Conservation (phyloP, 1,284 basidiomycete species). For the Porogramme epimiltina region DNA sequence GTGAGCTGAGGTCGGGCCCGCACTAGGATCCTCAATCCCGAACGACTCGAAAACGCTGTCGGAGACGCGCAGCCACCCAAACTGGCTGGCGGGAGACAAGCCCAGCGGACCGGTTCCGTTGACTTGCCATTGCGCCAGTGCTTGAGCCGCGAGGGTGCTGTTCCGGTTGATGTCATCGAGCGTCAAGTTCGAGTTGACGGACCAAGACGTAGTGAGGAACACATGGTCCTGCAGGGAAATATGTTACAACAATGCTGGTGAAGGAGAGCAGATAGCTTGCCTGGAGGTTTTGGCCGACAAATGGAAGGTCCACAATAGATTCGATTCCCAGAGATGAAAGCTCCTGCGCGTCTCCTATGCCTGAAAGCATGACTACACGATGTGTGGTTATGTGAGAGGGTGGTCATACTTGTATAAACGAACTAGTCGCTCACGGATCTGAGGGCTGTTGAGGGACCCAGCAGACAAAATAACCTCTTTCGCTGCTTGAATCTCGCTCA, state of each 20-base stretch:
- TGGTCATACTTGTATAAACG: background rate
- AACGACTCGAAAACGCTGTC: slow-evolving; percentile 1
- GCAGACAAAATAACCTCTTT: slow-evolving; percentile 27
- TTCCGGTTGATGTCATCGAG: slow-evolving; percentile 17
- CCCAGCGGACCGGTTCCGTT: slow-evolving; percentile 7
- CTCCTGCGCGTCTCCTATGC: slow-evolving; percentile 38
- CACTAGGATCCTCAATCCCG: slow-evolving; percentile 14
- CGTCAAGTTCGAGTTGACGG: slow-evolving; percentile 21
- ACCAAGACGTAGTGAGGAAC: slow-evolving; percentile 17
- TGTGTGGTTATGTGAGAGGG: too few relatives aligned
- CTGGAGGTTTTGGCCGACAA: slow-evolving; percentile 43
- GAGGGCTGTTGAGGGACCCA: slow-evolving; percentile 27
- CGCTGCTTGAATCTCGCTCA: slow-evolving; percentile 17
- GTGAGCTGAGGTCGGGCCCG: slow-evolving; percentile 19
- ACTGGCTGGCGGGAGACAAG: background rate
- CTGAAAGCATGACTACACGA: slow-evolving; percentile 31
- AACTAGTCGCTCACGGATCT: slow-evolving; percentile 31
- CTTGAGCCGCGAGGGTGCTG: slow-evolving; percentile 8
- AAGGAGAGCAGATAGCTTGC: background rate
- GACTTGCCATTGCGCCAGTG: slow-evolving; percentile 12
- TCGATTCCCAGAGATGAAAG: slow-evolving; percentile 35
- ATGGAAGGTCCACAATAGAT: slow-evolving; percentile 33
- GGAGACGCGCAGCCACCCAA: slow-evolving; percentile 14
- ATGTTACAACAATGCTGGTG: background rate
- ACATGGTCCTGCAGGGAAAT: slow-evolving; percentile 30